Evolutionary conservation across 768 basidiomycete genomes (phyloP), one percentile per base, ranked within the genome.

Genomic region (Tylopilus intermedius): DNA sequence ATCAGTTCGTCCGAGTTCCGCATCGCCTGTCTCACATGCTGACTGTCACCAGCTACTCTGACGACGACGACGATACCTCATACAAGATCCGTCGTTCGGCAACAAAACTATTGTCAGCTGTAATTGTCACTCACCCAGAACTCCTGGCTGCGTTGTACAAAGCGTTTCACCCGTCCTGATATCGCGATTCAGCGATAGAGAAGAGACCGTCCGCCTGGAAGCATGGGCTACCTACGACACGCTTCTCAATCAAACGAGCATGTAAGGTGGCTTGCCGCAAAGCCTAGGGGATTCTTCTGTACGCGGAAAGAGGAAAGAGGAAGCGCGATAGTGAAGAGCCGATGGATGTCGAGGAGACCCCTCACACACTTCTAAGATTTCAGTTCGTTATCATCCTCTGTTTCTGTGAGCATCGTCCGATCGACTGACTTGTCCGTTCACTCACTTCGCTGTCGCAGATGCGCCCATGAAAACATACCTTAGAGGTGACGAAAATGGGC

Each of bases 41-140:
- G 41, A 56, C 42, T 11, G 29, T 24, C 35, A 48, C 26, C 58
- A 94, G 91, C 57, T 97, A 96, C 68, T 93, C 92, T 6, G 96
- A 99, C 61, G 96, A 99, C 53, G 96, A 98, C 96, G 7, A 92
- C 94, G 15, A 97, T n/a, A n/a, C n/a, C n/a, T n/a, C n/a, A n/a
- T n/a, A n/a, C n/a, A n/a, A n/a, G n/a, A n/a, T n/a, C n/a, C n/a
- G n/a, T n/a, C n/a, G n/a, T n/a, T n/a, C n/a, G n/a, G n/a, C n/a
- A n/a, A n/a, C n/a, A n/a, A n/a, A 97, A 67, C 75, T 98, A 4
- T 77, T 98, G 14, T 74, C 85, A 27, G 88, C 90, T 6, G 75
- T 96, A 45, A 85, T 98, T 52, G 83, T 81, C 11, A 98, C 95
- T 1, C 89, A 94, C 24, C 91, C 94, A 1, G 96, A 97, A 64